Base-by-base conservation (phyloP, 768 basidiomycete species). In the Psilocybe cubensis region DNA sequence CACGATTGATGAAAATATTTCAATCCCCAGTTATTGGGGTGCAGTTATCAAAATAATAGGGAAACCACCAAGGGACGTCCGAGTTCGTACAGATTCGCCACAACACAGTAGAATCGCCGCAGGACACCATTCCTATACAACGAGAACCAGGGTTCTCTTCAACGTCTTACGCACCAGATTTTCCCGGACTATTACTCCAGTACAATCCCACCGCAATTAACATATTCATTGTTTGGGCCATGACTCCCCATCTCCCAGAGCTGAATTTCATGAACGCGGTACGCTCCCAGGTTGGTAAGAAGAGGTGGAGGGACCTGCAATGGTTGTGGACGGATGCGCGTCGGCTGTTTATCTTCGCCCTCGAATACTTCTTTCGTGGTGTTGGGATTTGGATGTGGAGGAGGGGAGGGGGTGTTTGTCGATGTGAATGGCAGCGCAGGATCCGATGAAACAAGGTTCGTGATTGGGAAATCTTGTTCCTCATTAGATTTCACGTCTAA, bases 221-320 rank as follows among this genome's bases (percentile, higher is more conserved):
- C 76, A 63, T 90, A 91, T 66, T 84, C 86, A 12, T 83, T 86
- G 57, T 86, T 78, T 0, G 75, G 75, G 0, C 83, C 87, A 61
- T 78, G 79, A 61, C 88, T 88, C 0, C 89, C 87, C 89, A 91
- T 89, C 42, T 78, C 74, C 73, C 88, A 91, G 28, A 91, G 74
- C 66, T 90, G 83, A 10, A 90, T 70, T 60, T 85, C 82, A 28
- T 77, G 68, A 7, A 88, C 79, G 1, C 64, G 48, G 75, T 83
- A 88, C 1, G 71, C 63, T 0, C 89, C 88, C 20, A 89, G 74
- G 31, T 83, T 62, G 21, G 85, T 76, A 3, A 56, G 17, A 68
- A 75, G 18, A n/a, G 64, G 61, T n/a, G 65, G 54, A 2, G 63
- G 55, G n/a, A 51, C 41, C 1, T 14, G n/a, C 5, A 54, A 56